Base-by-base conservation (phyloP, 2,329 filamentous ascomycete species). In the Colletotrichum cordylinicola region DNA sequence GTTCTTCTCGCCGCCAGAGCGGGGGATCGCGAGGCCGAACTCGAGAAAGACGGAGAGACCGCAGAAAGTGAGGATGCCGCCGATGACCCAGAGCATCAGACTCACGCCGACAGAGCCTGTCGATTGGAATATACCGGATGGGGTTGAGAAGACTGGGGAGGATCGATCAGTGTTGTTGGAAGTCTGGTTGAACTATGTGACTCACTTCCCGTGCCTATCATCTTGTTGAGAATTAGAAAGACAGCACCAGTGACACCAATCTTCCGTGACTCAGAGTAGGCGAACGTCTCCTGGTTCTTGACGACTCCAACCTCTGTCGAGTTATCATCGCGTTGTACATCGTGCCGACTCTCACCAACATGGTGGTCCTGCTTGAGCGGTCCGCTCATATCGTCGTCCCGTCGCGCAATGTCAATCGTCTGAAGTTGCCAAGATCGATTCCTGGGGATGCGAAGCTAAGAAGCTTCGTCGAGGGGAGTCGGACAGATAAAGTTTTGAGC, bases 1-100 rank as follows among this genome's bases (percentile, higher is more conserved):
- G 81, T 92, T 91, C 86, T 93, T 93, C 77, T 93, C 91, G 24
- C 92, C 92, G 16, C 92, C 91, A 16, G 90, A 92, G 43, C 89
- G 86, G 4, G 91, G 91, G 43, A 93, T 92, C 6, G 90, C 90
- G 6, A 91, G 86, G 29, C 91, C 91, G 78, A 92, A 93, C 79
- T 93, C 92, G 65, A 93, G 87, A 80, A 90, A 93, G 6, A 93
- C 90, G 70, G 88, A 89, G 15, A 93, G 85, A 27, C 91, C 91
- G 77, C 86, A 88, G 78, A 91, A 91, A 4, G 91, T 90, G 29
- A 93, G 84, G 65, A 92, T 82, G 33, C 87, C 88, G 21, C 79
- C 79, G 16, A 80, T 71, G 37, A 80, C 72, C 79, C 79, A 80
- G 52, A 80, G 79, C 70, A 88, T 83, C 62, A 88, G 77, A 31